Conservation (phyloP, 371 early-diverging fungal species). For the Mortierella sp. region DNA sequence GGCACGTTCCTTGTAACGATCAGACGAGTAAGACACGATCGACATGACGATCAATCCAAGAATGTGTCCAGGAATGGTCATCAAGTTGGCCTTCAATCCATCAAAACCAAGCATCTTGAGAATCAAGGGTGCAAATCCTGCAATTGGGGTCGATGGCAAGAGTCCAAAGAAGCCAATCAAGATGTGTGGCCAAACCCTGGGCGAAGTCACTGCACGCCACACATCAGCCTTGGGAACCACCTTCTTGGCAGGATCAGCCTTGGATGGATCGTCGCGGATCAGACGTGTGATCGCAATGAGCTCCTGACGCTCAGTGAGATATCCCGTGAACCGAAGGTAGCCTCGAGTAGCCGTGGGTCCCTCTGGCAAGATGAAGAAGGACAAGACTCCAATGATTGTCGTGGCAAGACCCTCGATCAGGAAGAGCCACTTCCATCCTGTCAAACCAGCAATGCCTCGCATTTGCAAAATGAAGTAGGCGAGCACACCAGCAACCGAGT, state of each 20-base stretch:
- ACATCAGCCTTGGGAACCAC: conserved; percentile 58
- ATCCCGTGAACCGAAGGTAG: conserved; percentile 58
- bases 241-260: conserved; percentile 55
- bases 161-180: conserved; percentile 56
- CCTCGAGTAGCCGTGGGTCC: conserved; percentile 56
- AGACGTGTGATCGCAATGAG: conserved; percentile 65
- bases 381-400: conserved; percentile 55
- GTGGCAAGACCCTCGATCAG: conserved; percentile 65
- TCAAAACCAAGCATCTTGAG: conserved; percentile 62
- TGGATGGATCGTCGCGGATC: conserved; percentile 62
- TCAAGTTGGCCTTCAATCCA: conserved; percentile 58
- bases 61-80: conserved; percentile 61
- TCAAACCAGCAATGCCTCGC: conserved; percentile 61
- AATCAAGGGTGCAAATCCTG: conserved; percentile 59
- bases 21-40: conserved; percentile 56
- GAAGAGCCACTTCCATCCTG: conserved; percentile 72
- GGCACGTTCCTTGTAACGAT: conserved; percentile 58
- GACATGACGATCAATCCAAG: conserved; percentile 55
- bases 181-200: conserved; percentile 57
- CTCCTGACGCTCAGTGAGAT: conserved; percentile 58
- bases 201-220: conserved; percentile 49
- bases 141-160: conserved; percentile 56
- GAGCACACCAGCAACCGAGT: conserved; percentile 67
- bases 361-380: conserved; percentile 61
- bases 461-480: conserved; percentile 67